Conservation (phyloP, 352 stramenopile species). For the Halophytophthora polymorphica region DNA sequence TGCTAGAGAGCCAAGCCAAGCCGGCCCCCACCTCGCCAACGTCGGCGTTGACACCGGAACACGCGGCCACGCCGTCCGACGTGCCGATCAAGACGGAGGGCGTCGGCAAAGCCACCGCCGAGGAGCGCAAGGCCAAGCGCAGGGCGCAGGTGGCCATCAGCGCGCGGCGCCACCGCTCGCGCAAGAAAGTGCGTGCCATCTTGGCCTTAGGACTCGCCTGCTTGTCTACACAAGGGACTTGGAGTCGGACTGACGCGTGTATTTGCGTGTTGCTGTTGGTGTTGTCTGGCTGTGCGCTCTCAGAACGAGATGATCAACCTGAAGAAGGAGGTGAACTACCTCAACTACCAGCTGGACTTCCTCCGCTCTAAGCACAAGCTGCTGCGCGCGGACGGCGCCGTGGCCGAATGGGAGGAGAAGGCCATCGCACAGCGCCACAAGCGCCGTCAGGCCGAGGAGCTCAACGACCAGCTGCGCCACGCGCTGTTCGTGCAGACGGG, state of each 20-base stretch:
- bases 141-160: slow-evolving; percentile 49
- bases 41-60: too few relatives aligned
- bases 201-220: not conserved
- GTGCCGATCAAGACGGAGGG: not conserved
- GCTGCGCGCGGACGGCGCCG: slow-evolving; percentile 34
- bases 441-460: slow-evolving; percentile 49
- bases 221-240: too few relatives aligned
- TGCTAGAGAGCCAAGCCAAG: too few relatives aligned
- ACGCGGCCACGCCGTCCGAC: not conserved
- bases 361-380: slow-evolving; percentile 52
- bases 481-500: slow-evolving; percentile 52
- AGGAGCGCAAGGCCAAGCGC: slow-evolving; percentile 44
- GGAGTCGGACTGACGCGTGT: not conserved
- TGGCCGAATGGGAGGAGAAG: slow-evolving; percentile 58
- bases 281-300: too few relatives aligned
- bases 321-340: slow-evolving; percentile 40
- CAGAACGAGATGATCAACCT: slow-evolving; percentile 45
- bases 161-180: slow-evolving; percentile 42
- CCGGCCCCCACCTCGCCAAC: too few relatives aligned
- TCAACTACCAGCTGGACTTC: slow-evolving; percentile 41
- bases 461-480: slow-evolving; percentile 45
- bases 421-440: slow-evolving; percentile 58
- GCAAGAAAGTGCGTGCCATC: slow-evolving; percentile 38
- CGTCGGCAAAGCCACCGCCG: slow-evolving; percentile 7
- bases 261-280: too few relatives aligned